phyloP scores from a whole-genome alignment of 2,329 filamentous ascomycete genomes.

The Ophiostoma tasmaniense region DNA sequence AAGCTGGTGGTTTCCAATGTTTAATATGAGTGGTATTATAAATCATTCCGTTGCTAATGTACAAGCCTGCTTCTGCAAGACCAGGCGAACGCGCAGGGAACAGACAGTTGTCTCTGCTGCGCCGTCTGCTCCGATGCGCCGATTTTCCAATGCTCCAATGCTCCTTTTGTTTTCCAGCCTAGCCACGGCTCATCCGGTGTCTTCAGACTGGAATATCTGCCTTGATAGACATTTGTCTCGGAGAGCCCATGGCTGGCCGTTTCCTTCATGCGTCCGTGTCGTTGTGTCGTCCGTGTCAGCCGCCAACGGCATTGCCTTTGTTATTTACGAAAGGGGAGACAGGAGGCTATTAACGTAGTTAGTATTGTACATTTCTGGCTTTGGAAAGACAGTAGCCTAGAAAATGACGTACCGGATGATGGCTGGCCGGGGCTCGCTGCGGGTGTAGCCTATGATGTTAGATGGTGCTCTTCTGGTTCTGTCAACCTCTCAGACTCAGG shows the following conservation, averaged over 20 bases:
- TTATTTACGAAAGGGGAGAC: conserved; percentile 52
- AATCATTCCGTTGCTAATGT: conserved; percentile 12
- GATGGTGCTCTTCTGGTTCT: neutral
- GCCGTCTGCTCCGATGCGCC: neutral
- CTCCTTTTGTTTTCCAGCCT: neutral
- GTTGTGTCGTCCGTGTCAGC: neutral
- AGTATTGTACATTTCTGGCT: neutral
- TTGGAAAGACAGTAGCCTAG: too few species aligned
- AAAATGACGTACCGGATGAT: conserved; percentile 42
- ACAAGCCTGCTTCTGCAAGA: conserved; percentile 17
- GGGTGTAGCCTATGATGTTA: conserved; percentile 66
- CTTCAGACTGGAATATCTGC: neutral
- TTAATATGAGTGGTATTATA: conserved; percentile 17
- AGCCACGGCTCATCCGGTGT: neutral
- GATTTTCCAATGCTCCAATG: neutral
- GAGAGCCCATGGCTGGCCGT: neutral
- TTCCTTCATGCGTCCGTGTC: neutral
- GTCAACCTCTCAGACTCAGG: neutral
- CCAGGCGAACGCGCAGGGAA: neutral
- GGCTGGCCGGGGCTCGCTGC: conserved; percentile 83
- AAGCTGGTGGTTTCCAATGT: neutral
- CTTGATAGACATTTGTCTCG: too few species aligned
- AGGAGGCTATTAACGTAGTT: conserved; percentile 40
- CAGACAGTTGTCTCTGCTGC: neutral
- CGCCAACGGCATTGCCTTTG: neutral